Evolutionary conservation across 2,329 filamentous ascomycete genomes (phyloP).

Genomic region (Phialocephala subalpina): DNA sequence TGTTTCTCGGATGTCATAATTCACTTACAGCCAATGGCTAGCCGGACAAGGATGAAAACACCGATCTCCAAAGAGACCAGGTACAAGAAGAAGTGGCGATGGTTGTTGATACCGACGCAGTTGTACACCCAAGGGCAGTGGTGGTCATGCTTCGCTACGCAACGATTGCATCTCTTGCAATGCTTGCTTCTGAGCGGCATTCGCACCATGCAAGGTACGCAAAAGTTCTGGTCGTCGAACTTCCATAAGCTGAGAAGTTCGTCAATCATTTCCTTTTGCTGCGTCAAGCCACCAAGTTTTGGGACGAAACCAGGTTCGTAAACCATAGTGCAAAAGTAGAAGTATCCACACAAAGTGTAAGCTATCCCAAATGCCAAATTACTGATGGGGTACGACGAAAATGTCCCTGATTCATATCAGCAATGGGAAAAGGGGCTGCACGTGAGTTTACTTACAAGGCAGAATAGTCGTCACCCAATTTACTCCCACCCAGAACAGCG

Average conservation of each 20-base stretch:
- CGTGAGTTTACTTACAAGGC: slow-evolving; percentile 61
- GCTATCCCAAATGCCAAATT: slow-evolving; percentile 78
- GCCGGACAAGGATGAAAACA: slow-evolving; percentile 74
- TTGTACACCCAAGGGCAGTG: slow-evolving; percentile 99
- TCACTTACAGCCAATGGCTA: slow-evolving; percentile 75
- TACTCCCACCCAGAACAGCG: slow-evolving; percentile 81
- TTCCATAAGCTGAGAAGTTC: slow-evolving; percentile 86
- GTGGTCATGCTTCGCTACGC: slow-evolving; percentile 95
- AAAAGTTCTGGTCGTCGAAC: slow-evolving; percentile 95
- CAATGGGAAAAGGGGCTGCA: slow-evolving; percentile 9
- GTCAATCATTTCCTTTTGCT: slow-evolving; percentile 89
- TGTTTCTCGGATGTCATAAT: neutral
- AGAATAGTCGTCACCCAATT: slow-evolving; percentile 80
- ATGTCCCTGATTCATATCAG: slow-evolving; percentile 64
- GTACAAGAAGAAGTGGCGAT: slow-evolving; percentile 94
- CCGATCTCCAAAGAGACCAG: slow-evolving; percentile 80
- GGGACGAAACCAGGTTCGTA: slow-evolving; percentile 93
- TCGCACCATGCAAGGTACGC: slow-evolving; percentile 92
- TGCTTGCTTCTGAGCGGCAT: slow-evolving; percentile 95
- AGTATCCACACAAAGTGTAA: slow-evolving; percentile 77
- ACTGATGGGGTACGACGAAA: slow-evolving; percentile 70
- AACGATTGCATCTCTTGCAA: slow-evolving; percentile 89
- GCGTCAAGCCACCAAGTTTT: slow-evolving; percentile 86
- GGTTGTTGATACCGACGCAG: slow-evolving; percentile 94
- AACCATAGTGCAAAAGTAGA: slow-evolving; percentile 86